Evolutionary conservation across 139 green algal genomes (phyloP).

Genomic region (Chlamydomonas sp.): DNA sequence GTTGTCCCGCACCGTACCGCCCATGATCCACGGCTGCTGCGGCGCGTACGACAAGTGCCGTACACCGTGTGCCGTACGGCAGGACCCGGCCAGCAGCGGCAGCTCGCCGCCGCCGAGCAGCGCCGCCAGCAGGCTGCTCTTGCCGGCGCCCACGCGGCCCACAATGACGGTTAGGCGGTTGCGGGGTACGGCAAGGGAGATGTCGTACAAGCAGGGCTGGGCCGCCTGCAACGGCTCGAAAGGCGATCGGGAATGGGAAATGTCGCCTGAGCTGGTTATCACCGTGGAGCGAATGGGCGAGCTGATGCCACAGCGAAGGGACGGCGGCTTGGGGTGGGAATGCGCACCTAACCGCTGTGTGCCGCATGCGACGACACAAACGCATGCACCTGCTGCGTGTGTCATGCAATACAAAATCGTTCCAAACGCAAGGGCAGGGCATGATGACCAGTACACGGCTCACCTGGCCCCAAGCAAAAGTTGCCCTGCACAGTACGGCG

Average conservation of each 20-base stretch:
- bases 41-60: constrained; percentile 57
- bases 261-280: not conserved
- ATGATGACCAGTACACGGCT: not conserved
- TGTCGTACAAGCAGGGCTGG: constrained; percentile 42
- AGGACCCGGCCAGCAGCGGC: constrained; percentile 11
- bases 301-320: too few species aligned
- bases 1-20: constrained; percentile 72
- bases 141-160: constrained; percentile 79
- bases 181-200: constrained; percentile 54
- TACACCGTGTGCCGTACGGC: constrained; percentile 14
- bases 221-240: not conserved
- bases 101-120: constrained; percentile 58
- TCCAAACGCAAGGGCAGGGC: not conserved
- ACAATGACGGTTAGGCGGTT: constrained; percentile 73
- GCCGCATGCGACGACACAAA: too few species aligned
- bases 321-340: too few species aligned
- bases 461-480: constrained; percentile 51
- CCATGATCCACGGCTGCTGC: constrained; percentile 75
- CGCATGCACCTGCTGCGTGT: too few species aligned
- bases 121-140: constrained; percentile 76
- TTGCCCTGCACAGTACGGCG: constrained; percentile 16
- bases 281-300: too few species aligned
- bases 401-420: too few species aligned
- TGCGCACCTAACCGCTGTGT: too few species aligned
- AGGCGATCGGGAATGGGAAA: not conserved